phyloP scores from a whole-genome alignment of 768 basidiomycete species.

The Lyophyllum atratum region DNA sequence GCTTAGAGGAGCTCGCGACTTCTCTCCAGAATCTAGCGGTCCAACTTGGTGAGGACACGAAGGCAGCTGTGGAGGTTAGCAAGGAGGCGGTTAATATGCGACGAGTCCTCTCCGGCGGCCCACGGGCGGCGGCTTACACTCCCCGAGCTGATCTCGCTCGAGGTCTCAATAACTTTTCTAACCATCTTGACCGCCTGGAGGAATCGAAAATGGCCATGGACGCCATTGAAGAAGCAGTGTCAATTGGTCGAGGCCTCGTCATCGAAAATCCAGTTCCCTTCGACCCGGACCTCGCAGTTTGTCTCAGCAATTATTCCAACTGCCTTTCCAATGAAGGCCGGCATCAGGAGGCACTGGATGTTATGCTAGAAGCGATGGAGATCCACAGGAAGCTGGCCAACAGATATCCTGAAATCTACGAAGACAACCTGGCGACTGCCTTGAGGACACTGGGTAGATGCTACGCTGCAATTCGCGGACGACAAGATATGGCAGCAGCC shows the following conservation, averaged over 20 bases:
- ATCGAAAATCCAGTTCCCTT: not conserved
- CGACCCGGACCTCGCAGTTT: constrained; percentile 1
- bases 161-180: constrained; percentile 1
- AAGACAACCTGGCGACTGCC: constrained; percentile 1
- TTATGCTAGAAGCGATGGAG: not conserved
- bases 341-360: constrained; percentile 1
- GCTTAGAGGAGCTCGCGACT: not conserved
- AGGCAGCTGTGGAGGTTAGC: constrained; percentile 1
- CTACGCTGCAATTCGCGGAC: not conserved
- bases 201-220: not conserved
- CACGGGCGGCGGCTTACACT: not conserved
- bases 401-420: not conserved
- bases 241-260: not conserved
- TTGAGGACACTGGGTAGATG: not conserved
- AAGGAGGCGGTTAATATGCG: not conserved
- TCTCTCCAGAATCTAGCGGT: not conserved
- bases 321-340: not conserved
- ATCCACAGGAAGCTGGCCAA: constrained; percentile 2
- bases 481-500: not conserved
- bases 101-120: not conserved
- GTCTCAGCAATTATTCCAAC: constrained; percentile 1
- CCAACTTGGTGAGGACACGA: not conserved
- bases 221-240: not conserved
- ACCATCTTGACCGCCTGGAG: not conserved
- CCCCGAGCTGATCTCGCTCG: constrained; percentile 1